These are phyloP conservation scores for Pseudogymnoascus sp. DNA, from an alignment of 2,329 filamentous ascomycete genomes.

Conservation along the genomic window DNA sequence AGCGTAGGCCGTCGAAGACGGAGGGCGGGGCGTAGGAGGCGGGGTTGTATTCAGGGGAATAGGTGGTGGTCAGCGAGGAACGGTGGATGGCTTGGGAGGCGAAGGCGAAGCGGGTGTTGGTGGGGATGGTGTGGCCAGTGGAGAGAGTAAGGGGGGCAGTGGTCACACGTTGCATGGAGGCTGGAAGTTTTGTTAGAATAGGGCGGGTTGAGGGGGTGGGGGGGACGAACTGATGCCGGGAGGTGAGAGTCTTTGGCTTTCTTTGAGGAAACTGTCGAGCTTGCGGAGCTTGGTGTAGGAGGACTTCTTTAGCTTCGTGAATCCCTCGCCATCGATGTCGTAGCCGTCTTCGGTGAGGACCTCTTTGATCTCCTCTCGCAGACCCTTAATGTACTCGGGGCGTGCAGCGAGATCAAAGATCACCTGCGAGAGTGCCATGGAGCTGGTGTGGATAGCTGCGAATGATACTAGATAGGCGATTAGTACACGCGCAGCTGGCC, in stretches of 20 bases:
- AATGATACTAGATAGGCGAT: constrained; percentile 32
- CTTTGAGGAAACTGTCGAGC: constrained; percentile 37
- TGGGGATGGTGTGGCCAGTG: constrained; percentile 30
- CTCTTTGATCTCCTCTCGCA: constrained; percentile 22
- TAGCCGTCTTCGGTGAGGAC: constrained; percentile 35
- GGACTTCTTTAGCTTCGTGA: constrained; percentile 29
- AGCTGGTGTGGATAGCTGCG: constrained; percentile 46
- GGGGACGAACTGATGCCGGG: constrained; percentile 24
- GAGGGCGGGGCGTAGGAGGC: constrained; percentile 10
- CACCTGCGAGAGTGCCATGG: constrained; percentile 38
- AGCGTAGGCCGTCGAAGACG: constrained; percentile 23
- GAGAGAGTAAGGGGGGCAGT: constrained; percentile 26
- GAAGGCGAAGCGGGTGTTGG: constrained; percentile 25
- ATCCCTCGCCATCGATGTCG: constrained; percentile 41
- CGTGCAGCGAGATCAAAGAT: constrained; percentile 45
- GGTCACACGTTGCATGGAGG: constrained; percentile 18
- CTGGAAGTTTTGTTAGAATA: constrained; percentile 10
- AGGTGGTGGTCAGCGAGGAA: constrained; percentile 20
- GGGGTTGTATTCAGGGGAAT: constrained; percentile 24
- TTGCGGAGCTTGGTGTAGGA: constrained; percentile 25
- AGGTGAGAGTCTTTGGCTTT: constrained; percentile 33
- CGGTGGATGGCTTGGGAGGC: constrained; percentile 25
- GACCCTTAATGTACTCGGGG: constrained; percentile 35
- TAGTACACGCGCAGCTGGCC: constrained; percentile 9
- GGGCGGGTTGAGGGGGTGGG: neutral